These are phyloP conservation scores for Termitomyces sp. DNA, from an alignment of 768 basidiomycete species.

Conservation along the genomic window DNA sequence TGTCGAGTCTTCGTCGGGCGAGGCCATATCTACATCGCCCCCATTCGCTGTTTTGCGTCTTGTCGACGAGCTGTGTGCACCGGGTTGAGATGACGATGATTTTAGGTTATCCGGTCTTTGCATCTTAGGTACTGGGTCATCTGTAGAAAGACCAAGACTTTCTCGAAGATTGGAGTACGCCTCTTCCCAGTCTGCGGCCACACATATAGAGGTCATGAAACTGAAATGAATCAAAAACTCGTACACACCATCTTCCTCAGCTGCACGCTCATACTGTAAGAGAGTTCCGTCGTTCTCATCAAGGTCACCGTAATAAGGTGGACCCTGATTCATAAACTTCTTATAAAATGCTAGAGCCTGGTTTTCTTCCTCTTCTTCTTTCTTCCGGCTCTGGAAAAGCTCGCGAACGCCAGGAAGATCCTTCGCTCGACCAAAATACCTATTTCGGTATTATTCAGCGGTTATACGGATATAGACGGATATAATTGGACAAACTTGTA, in stretches of 20 bases:
- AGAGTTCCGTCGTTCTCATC: slow-evolving; percentile 75
- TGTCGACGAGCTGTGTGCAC: neutral
- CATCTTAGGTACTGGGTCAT: slow-evolving; percentile 47
- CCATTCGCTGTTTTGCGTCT: neutral
- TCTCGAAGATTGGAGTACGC: slow-evolving; percentile 51
- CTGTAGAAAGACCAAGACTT: slow-evolving; percentile 45
- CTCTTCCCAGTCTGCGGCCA: slow-evolving; percentile 56
- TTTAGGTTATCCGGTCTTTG: slow-evolving; percentile 28
- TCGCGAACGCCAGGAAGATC: slow-evolving; percentile 95
- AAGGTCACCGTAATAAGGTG: slow-evolving; percentile 85
- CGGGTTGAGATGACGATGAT: slow-evolving; percentile 8
- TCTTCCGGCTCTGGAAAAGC: slow-evolving; percentile 81
- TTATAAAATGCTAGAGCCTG: slow-evolving; percentile 73
- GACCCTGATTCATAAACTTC: slow-evolving; percentile 84
- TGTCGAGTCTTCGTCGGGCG: no score
- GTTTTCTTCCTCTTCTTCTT: slow-evolving; percentile 87
- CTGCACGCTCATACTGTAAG: slow-evolving; percentile 61
- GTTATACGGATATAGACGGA: neutral
- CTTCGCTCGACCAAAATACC: slow-evolving; percentile 96
- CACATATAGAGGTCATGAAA: neutral
- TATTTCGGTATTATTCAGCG: slow-evolving; percentile 21
- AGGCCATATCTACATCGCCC: neutral
- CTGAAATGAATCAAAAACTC: neutral
- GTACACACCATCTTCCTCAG: slow-evolving; percentile 67
- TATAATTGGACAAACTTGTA: slow-evolving; percentile 70